Conservation (phyloP, 179 eudicot species). For the Silene vulgaris region DNA sequence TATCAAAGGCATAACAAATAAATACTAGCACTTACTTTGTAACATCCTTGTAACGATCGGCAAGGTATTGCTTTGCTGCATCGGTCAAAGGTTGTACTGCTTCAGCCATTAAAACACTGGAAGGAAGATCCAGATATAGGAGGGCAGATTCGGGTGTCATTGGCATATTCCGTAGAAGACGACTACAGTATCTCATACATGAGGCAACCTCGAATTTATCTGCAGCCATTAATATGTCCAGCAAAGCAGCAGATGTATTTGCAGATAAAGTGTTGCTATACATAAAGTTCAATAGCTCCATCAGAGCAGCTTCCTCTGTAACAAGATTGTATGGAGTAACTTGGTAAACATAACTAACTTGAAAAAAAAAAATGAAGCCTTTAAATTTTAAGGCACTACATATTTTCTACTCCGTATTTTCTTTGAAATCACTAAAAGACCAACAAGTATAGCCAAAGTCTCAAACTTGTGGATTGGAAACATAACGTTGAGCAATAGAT, state of each 20-base stretch:
- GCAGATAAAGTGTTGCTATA: conserved; percentile 67
- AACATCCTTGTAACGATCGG: conserved; percentile 72
- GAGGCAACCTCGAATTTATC: conserved; percentile 97
- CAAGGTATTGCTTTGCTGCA: conserved; percentile 83
- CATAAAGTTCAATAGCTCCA: conserved; percentile 93
- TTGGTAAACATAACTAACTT: not conserved
- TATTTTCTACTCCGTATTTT: not conserved
- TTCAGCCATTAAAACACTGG: conserved; percentile 88
- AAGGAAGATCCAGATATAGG: conserved; percentile 83
- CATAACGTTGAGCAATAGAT: not conserved
- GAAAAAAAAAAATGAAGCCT: no score
- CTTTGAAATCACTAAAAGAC: no score
- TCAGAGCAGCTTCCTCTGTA: conserved; percentile 91
- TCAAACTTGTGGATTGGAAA: no score
- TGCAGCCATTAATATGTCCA: conserved; percentile 95
- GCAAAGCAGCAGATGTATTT: conserved; percentile 62
- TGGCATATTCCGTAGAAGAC: conserved; percentile 58
- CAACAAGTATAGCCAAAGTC: no score
- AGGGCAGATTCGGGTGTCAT: conserved; percentile 95
- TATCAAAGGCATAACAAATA: not conserved
- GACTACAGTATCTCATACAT: conserved; percentile 86
- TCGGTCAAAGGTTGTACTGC: conserved; percentile 96
- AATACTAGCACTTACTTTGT: conserved; percentile 50
- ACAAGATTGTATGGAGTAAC: conserved; percentile 21
- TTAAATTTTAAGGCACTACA: not conserved